These are phyloP conservation scores for Solanum pennellii DNA, from an alignment of 257 asterid species.

Conservation along the genomic window DNA sequence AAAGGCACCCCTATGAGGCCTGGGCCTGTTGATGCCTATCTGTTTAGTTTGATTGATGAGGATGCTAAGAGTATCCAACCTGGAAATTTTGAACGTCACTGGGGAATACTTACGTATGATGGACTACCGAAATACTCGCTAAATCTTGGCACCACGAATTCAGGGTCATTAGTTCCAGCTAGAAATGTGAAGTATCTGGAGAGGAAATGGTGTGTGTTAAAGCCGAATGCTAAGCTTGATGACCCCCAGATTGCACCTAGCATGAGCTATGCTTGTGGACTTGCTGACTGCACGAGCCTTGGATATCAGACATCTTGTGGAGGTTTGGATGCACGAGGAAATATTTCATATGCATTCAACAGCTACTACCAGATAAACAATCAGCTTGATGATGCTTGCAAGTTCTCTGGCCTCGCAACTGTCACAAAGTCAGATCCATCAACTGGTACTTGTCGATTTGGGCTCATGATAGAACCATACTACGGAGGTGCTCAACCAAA, in stretches of 20 bases:
- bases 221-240: background rate
- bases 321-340: background rate
- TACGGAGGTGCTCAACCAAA: background rate
- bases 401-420: background rate
- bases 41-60: slow-evolving; percentile 54
- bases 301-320: slow-evolving; percentile 2
- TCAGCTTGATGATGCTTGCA: slow-evolving; percentile 4
- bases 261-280: slow-evolving; percentile 4
- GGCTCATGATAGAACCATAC: background rate
- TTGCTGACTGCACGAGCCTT: background rate
- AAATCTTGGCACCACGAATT: slow-evolving; percentile 39
- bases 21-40: slow-evolving; percentile 44
- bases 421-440: slow-evolving; percentile 1
- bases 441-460: background rate
- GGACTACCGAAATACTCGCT: slow-evolving; percentile 46
- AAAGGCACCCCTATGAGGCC: slow-evolving; percentile 55
- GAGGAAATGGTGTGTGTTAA: background rate
- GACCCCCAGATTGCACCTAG: slow-evolving; percentile 4
- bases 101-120: slow-evolving; percentile 45
- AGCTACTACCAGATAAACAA: slow-evolving; percentile 3
- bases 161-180: slow-evolving; percentile 13
- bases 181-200: background rate
- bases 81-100: slow-evolving; percentile 55
- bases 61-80: slow-evolving; percentile 58
- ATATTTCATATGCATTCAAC: slow-evolving; percentile 3